Base-by-base conservation (phyloP, 2,329 filamentous ascomycete genomes). In the Colletotrichum truncatum region DNA sequence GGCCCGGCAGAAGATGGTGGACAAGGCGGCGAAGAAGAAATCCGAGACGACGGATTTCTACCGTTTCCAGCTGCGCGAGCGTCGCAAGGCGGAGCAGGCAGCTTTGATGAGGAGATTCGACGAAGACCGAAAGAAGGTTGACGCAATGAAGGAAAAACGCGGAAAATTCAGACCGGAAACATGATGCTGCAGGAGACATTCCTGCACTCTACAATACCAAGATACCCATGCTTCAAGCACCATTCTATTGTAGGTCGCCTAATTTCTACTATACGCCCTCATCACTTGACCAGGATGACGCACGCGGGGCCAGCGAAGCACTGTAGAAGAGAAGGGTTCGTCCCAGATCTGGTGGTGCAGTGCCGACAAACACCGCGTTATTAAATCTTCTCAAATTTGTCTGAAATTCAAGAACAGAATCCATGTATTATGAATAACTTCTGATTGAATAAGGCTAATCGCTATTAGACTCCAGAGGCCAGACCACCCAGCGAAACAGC, bases 21-120 rank as follows among this genome's bases (percentile, higher is more conserved):
- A 92, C 76, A 87, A 89, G 77, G 84, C 84, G 69, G 82, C 85
- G 71, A 82, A 86, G 79, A 90, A 87, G 82, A 87, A 85, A 73
- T 82, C 84, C 36, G 88, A 89, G 51, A 82, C 88, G 71, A 86
- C 87, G 65, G 90, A 93, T 76, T 97, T 97, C 75, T 97, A 97
- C 77, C 84, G 93, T 64, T 97, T 95, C 84, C 93, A 97, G 82
- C 85, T 88, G 69, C 81, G 93, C 48, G 91, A 96, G 81, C 89
- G 88, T 81, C 87, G 90, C 79, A 96, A 96, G 83, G 87, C 88
- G 72, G 86, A 89, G 71, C 91, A 93, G 76, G 84, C 86, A 48
- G 85, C 89, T 64, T 74, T 96, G 76, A 79, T 92, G 69, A 89
- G 79, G 78, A 85, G 86, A 69, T 96, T 96, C 78, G 90, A 94